Conservation (phyloP, 2,329 filamentous ascomycete genomes). For the Fusarium hostae region DNA sequence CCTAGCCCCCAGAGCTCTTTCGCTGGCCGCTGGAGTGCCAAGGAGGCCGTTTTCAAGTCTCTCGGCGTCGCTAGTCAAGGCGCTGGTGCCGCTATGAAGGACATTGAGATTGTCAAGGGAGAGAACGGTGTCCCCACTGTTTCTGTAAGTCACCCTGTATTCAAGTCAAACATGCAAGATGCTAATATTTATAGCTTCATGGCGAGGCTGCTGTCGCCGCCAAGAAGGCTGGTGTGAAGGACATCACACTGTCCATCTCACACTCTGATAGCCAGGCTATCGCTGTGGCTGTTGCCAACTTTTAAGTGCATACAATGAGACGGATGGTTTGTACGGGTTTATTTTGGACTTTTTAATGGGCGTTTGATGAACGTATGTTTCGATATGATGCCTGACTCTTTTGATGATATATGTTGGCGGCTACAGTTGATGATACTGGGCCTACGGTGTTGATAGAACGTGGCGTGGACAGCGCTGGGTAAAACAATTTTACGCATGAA, state of each 20-base stretch:
- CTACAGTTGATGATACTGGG: constrained; percentile 17
- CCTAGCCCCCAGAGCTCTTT: constrained; percentile 88
- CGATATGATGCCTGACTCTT: constrained; percentile 37
- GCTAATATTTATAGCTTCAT: constrained; percentile 74
- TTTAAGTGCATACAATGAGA: constrained; percentile 59
- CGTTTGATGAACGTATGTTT: constrained; percentile 45
- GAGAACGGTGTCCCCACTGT: constrained; percentile 86
- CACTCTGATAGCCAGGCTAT: constrained; percentile 95
- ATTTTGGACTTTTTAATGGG: constrained; percentile 37
- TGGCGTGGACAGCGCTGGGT: constrained; percentile 20
- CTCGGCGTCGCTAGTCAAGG: constrained; percentile 88
- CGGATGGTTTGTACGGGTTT: constrained; percentile 31
- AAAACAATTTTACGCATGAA: constrained; percentile 36
- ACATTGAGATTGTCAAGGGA: constrained; percentile 91
- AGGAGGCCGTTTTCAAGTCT: constrained; percentile 99
- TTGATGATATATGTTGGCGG: constrained; percentile 36
- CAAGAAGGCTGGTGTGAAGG: constrained; percentile 87
- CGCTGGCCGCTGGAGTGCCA: constrained; percentile 94
- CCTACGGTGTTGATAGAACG: constrained; percentile 31
- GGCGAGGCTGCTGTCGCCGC: constrained; percentile 86
- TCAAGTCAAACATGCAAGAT: neutral
- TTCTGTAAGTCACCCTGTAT: constrained; percentile 69
- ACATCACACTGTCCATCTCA: constrained; percentile 92
- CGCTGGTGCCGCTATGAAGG: constrained; percentile 87
- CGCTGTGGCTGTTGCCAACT: constrained; percentile 87